Conservation (phyloP, 805 yeast genomes). For the Lipomyces orientalis region DNA sequence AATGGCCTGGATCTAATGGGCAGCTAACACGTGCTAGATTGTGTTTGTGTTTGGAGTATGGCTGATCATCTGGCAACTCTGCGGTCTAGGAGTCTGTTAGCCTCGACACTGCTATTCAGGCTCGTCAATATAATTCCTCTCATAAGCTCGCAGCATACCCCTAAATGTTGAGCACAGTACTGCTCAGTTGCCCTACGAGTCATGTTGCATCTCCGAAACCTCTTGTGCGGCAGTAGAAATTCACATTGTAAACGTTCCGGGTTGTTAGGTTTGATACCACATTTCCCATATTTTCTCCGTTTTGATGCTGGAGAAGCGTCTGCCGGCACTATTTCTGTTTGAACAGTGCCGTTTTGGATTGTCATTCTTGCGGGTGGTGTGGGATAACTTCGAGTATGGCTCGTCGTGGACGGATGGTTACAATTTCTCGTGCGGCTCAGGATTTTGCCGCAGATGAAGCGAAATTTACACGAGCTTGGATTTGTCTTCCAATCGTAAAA, state of each 20-base stretch:
- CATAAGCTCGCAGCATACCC: constrained; percentile 26
- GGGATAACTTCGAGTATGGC: too few species aligned
- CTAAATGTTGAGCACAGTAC: constrained; percentile 69
- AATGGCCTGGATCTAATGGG: constrained; percentile 29
- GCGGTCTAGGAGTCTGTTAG: not conserved
- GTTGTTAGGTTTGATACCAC: not conserved
- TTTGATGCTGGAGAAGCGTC: not conserved
- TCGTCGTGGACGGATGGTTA: too few species aligned
- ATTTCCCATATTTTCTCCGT: not conserved
- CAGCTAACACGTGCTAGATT: constrained; percentile 21
- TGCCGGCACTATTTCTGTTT: not conserved
- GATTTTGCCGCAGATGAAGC: not conserved
- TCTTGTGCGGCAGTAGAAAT: constrained; percentile 53
- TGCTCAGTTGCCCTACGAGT: constrained; percentile 56
- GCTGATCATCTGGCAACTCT: not conserved
- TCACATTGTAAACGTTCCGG: constrained; percentile 46
- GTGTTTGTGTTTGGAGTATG: not conserved
- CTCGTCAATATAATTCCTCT: not conserved
- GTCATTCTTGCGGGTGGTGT: not conserved
- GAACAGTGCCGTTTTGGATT: not conserved
- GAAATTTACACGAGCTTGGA: too few species aligned
- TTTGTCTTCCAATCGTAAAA: too few species aligned
- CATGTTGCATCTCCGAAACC: constrained; percentile 65
- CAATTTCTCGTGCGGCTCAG: not conserved
- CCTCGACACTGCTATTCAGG: not conserved